Base-by-base conservation (phyloP, 2,329 filamentous ascomycete species). In the Colletotrichum agaves region DNA sequence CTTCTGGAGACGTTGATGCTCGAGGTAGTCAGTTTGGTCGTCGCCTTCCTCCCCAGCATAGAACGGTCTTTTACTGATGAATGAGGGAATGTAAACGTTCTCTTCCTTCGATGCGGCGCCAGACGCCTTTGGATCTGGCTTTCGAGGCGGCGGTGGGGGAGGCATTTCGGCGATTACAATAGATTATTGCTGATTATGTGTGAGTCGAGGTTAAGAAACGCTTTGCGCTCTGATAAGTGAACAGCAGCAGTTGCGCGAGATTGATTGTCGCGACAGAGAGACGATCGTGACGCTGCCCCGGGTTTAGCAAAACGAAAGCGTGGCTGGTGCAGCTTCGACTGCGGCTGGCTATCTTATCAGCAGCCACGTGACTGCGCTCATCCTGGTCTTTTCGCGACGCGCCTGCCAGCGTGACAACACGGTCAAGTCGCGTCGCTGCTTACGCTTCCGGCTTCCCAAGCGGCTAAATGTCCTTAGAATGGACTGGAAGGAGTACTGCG, bases 61-160 rank as follows among this genome's bases (percentile, higher is more conserved):
- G 82, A 99, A 99, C 4, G 96, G 96, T 73, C 97, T 94, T 79
- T 97, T 98, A 74, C 94, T 94, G 82, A 99, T 99, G 85, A 98
- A 99, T 61, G 93, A 90, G 5, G 96, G 96, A 75, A 99, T 99
- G 85, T 99, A 99, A 79, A 98, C 90, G 86, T 99, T 99, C 80
- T 96, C 93, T 79, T 97, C 94, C 78, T 97, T 97, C 62, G 86
- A 88, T 5, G 81, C 80, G 10, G 80, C 78, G 11, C 61, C 67
- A 8, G 71, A 72, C 10, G 79, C 73, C 52, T 78, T 71, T 8
- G 63, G 56, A n/a, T 71, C 75, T 6, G 76, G 72, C 61, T 78
- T 80, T 27, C 74, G 72, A 17, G 78, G 78, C 2, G 78, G 78
- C 2, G 78, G 76, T 3, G 75, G 74, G 31, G 69, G 70, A 50